Evolutionary conservation across 257 asterid genomes (phyloP).

Genomic region (Craterostigma plantagineum): DNA sequence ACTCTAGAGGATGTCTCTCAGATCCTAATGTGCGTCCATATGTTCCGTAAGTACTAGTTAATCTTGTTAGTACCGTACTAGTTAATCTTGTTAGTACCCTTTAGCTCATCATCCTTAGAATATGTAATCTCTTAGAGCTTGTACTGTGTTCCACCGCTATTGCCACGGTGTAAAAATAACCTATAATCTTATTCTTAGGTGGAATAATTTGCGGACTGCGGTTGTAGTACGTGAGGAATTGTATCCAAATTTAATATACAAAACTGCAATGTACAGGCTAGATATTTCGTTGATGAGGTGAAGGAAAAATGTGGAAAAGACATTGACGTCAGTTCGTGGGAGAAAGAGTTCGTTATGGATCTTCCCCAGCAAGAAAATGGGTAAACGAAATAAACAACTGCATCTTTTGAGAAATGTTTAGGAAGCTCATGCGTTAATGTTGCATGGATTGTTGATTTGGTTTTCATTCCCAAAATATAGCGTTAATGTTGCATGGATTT

Average conservation of each 20-base stretch:
- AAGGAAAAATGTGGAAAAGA: slow-evolving; percentile 66
- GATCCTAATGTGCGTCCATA: too few species aligned
- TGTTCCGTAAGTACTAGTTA: too few species aligned
- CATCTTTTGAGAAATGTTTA: too few species aligned
- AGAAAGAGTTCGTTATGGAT: slow-evolving; percentile 40
- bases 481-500: too few species aligned
- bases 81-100: too few species aligned
- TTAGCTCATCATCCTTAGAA: too few species aligned
- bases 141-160: background rate
- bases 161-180: background rate
- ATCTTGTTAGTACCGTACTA: too few species aligned
- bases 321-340: slow-evolving; percentile 56
- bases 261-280: slow-evolving; percentile 33
- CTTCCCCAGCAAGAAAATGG: slow-evolving; percentile 73
- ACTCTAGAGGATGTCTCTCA: background rate
- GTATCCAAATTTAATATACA: slow-evolving; percentile 3
- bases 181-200: too few species aligned
- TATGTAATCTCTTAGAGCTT: too few species aligned
- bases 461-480: too few species aligned
- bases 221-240: slow-evolving; percentile 8
- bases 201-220: background rate
- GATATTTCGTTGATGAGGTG: slow-evolving; percentile 71
- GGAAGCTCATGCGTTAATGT: too few species aligned
- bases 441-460: too few species aligned
- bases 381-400: slow-evolving; percentile 12